Evolutionary conservation across 106 monocot species (phyloP).

Genomic region (Platanthera zijinensis): DNA sequence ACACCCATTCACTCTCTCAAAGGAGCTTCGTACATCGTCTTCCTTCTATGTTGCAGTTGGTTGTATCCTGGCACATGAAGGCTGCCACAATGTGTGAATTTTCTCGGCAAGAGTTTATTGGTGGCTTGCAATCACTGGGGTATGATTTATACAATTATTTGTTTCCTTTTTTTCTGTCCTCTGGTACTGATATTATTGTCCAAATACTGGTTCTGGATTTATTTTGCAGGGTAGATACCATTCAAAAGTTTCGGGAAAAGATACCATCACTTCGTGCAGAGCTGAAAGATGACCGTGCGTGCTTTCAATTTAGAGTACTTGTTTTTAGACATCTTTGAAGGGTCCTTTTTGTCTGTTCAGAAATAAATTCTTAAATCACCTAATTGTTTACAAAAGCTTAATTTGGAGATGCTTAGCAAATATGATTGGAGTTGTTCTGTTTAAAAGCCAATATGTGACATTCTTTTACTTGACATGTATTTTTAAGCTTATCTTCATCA

Average conservation of each 20-base stretch:
- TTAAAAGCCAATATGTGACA: background rate
- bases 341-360: background rate
- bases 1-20: background rate
- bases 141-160: conserved; percentile 13
- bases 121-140: conserved; percentile 86
- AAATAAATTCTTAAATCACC: background rate
- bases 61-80: conserved; percentile 98
- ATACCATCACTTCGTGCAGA: conserved; percentile 77
- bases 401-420: too few relatives aligned
- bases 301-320: background rate
- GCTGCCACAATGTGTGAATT: conserved; percentile 99
- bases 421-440: background rate
- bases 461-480: background rate
- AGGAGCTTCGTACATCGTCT: background rate
- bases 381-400: too few relatives aligned
- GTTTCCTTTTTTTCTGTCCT: background rate
- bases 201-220: background rate
- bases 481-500: background rate
- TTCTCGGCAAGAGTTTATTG: conserved; percentile 74
- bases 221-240: conserved; percentile 73
- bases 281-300: conserved; percentile 94
- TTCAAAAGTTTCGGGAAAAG: conserved; percentile 84
- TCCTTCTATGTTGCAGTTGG: conserved; percentile 51
- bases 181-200: background rate
- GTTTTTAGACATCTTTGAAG: background rate